A percentile compares a stretch with the other conserved stretches of the same genome.
phyloP scores from a whole-genome alignment of 2,329 filamentous ascomycete genomes.

The Pestalotiopsis sp. region DNA sequence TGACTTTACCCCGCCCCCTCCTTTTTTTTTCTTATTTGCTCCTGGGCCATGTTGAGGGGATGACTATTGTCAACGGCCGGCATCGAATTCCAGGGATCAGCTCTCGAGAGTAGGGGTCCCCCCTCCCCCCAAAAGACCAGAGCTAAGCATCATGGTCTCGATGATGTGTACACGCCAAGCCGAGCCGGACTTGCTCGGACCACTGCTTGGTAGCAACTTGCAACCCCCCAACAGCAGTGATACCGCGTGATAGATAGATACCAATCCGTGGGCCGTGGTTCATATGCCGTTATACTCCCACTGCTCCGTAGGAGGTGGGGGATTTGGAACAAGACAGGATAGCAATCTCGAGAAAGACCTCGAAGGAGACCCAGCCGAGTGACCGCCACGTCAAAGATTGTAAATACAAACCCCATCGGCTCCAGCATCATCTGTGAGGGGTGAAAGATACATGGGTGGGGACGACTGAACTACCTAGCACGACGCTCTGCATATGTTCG shows the following conservation, averaged over 20 bases:
- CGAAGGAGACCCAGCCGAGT: slow-evolving; percentile 26
- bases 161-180: background rate
- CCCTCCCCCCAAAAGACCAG: background rate
- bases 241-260: no score
- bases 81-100: slow-evolving; percentile 15
- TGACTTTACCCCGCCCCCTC: slow-evolving; percentile 11
- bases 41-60: background rate
- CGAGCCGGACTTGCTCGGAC: background rate
- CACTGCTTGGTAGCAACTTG: background rate
- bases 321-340: background rate
- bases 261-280: no score
- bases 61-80: slow-evolving; percentile 4
- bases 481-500: background rate
- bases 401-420: slow-evolving; percentile 16
- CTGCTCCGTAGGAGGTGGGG: no score
- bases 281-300: no score
- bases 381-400: slow-evolving; percentile 32
- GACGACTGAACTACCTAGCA: background rate
- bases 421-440: slow-evolving; percentile 13
- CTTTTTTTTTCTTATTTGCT: slow-evolving; percentile 7
- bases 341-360: slow-evolving; percentile 17
- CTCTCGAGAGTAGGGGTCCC: background rate
- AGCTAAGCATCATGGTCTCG: background rate
- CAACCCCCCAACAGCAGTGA: background rate
- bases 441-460: slow-evolving; percentile 3